Conservation (phyloP, 2,329 filamentous ascomycete genomes). For the Diplocarpon mali region DNA sequence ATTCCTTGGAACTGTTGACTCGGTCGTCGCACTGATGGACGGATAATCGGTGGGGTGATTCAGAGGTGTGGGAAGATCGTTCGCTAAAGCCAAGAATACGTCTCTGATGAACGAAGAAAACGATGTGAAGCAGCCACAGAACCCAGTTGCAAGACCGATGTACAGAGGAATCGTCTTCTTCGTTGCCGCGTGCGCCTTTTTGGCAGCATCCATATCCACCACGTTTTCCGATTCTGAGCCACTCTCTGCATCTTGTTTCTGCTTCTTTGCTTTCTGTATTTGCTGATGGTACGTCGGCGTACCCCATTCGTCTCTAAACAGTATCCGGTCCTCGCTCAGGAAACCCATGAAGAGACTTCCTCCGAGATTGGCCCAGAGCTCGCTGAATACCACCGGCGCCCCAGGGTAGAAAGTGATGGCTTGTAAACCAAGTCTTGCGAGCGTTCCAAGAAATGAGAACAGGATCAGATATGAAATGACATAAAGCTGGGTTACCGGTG, state of each 20-base stretch:
- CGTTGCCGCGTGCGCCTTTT: conserved; percentile 46
- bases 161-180: conserved; percentile 88
- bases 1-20: conserved; percentile 40
- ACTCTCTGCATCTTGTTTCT: conserved; percentile 30
- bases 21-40: conserved; percentile 25
- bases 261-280: conserved; percentile 28
- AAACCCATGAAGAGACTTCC: conserved; percentile 82
- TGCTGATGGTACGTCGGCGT: conserved; percentile 30
- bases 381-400: conserved; percentile 60
- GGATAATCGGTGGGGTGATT: conserved; percentile 29
- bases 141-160: conserved; percentile 74
- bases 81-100: conserved; percentile 66
- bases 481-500: conserved; percentile 48
- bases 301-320: conserved; percentile 63
- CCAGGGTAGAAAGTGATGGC: conserved; percentile 71
- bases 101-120: conserved; percentile 83
- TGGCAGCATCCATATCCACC: conserved; percentile 34
- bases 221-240: conserved; percentile 14
- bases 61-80: conserved; percentile 50
- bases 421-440: conserved; percentile 71
- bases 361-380: conserved; percentile 79
- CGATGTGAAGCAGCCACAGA: conserved; percentile 82
- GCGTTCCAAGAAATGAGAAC: conserved; percentile 75
- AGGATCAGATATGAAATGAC: conserved; percentile 73
- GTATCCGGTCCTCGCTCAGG: conserved; percentile 62